These are phyloP conservation scores for Termitomyces sp. DNA, from an alignment of 768 basidiomycete species.

Conservation along the genomic window DNA sequence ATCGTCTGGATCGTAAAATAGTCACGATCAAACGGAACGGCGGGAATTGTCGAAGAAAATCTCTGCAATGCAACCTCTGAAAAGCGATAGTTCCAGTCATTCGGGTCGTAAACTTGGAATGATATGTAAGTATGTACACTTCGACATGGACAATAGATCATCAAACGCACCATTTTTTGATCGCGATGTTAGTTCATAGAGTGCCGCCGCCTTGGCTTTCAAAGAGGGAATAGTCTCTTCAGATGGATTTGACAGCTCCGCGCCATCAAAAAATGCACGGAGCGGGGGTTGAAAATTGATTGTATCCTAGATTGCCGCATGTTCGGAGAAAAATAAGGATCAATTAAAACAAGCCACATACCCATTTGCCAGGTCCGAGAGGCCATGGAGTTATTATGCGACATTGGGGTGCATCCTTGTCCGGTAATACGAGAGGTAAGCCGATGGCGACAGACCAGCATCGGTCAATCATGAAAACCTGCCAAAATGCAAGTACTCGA, in stretches of 20 bases:
- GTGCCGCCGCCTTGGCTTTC: conserved; percentile 44
- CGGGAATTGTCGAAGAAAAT: conserved; percentile 29
- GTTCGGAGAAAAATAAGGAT: neutral
- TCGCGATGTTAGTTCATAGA: conserved; percentile 50
- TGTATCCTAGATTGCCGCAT: conserved; percentile 8
- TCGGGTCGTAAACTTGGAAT: conserved; percentile 29
- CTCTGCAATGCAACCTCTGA: conserved; percentile 41
- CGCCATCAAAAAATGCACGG: conserved; percentile 21
- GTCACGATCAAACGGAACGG: conserved; percentile 8
- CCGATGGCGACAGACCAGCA: conserved; percentile 54
- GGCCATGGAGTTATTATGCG: conserved; percentile 52
- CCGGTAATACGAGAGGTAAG: conserved; percentile 46
- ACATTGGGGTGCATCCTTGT: conserved; percentile 40
- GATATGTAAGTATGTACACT: conserved; percentile 14
- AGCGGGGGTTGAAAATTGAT: conserved; percentile 16
- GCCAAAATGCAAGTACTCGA: conserved; percentile 53
- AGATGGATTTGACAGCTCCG: conserved; percentile 17
- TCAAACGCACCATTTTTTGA: conserved; percentile 29
- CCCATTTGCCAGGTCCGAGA: conserved; percentile 14
- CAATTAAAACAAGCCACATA: conserved; percentile 8
- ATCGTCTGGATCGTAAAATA: conserved; percentile 34
- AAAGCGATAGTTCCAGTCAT: conserved; percentile 24
- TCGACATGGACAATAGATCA: neutral
- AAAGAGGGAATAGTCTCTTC: conserved; percentile 30
- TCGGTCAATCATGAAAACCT: conserved; percentile 57